phyloP scores from a whole-genome alignment of 345 rosid genomes.

The Nasturtium officinale region DNA sequence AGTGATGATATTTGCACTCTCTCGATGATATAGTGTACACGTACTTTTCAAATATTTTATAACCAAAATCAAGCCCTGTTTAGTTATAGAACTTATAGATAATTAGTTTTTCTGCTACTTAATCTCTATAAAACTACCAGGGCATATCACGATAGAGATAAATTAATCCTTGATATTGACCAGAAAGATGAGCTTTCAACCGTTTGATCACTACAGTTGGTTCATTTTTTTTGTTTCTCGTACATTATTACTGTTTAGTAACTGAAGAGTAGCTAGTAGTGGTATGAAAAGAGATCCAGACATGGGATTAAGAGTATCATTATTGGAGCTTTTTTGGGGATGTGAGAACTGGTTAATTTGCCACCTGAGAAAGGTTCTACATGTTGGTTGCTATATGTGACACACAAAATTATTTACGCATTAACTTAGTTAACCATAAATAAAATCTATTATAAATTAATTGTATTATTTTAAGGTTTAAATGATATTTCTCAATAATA shows the following conservation, averaged over 20 bases:
- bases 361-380: conserved; percentile 30
- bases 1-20: background rate
- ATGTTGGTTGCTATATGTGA: conserved; percentile 23
- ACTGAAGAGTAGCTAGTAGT: background rate
- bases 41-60: background rate
- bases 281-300: background rate
- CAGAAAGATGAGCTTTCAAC: background rate
- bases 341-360: conserved; percentile 13
- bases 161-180: background rate
- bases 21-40: background rate
- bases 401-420: background rate
- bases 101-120: background rate
- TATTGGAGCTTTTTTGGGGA: conserved; percentile 15
- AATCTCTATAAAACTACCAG: background rate
- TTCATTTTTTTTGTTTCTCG: background rate
- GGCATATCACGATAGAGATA: background rate
- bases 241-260: background rate
- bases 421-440: background rate
- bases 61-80: background rate
- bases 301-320: conserved; percentile 7
- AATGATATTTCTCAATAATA: conserved; percentile 1
- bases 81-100: background rate
- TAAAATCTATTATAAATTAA: background rate
- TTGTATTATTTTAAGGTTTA: background rate
- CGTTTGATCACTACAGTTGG: background rate